Evolutionary conservation across 1,284 basidiomycete genomes (phyloP), one percentile per base, ranked within the genome.

Genomic region (Apiotrichum akiyoshidainum): DNA sequence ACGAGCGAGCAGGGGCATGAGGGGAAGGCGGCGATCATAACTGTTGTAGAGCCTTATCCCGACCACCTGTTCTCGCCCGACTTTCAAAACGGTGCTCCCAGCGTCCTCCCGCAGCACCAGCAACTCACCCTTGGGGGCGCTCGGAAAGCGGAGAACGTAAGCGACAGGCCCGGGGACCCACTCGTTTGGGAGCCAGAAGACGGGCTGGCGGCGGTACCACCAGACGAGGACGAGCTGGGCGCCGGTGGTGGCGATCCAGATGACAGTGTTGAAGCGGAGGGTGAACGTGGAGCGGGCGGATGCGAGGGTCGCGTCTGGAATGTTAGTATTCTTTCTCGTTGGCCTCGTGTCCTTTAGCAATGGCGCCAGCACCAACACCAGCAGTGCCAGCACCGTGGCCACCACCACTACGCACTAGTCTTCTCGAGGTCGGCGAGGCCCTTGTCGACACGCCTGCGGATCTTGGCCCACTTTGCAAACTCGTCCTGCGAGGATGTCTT

Each of bases 381-480:
- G n/a, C n/a, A n/a, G n/a, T n/a, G n/a, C n/a, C n/a, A n/a, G n/a
- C n/a, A n/a, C 11, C 12, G 14, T 37, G 3, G 37, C 37, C 11
- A 26, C 9, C 44, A 17, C 37, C 34, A 58, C 37, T 19, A 86
- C 89, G 78, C 76, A 92, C 90, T 98, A 65, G 90, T 82, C 76
- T 87, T 88, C 80, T 99, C 95, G n/a, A 99, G 82, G 52, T 98
- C 92, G 34, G 85, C 84, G n/a, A 96, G 76, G 7, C 88, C 89
- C 78, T 96, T 97, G 80, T 99, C 96, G 37, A 97, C 86, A 66
- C 85, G 90, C 64, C 96, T 80, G 69, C 90, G 81, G 68, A 99
- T 79, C 80, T 93, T 95, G 46, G 95, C 95, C 96, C 96, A 99
- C 79, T 93, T 98, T 17, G 94, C 90, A 76, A 99, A 99, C 74